These are phyloP conservation scores for Mycena indigotica DNA, from an alignment of 768 basidiomycete genomes.

Conservation along the genomic window DNA sequence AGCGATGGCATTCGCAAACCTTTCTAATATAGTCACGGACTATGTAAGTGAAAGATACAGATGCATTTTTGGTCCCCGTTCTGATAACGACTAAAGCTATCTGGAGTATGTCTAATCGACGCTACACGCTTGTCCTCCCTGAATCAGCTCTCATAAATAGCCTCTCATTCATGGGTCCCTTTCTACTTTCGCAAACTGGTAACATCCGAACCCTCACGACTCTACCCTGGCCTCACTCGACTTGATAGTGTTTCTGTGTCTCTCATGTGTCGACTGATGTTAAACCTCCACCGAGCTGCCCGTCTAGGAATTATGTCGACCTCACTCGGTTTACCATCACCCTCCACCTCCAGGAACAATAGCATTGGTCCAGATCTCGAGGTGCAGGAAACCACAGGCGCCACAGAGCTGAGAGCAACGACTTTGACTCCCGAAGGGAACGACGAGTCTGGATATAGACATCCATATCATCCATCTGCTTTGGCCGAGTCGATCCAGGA, in stretches of 20 bases:
- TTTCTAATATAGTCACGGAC: neutral
- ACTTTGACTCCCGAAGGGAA: no score
- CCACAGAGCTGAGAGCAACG: no score
- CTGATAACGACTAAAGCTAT: neutral
- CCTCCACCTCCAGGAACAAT: neutral
- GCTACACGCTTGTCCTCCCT: neutral
- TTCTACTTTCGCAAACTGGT: constrained; percentile 1
- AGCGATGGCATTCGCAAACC: neutral
- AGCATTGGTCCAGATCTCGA: neutral
- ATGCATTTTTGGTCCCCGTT: no score
- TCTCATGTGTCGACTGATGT: neutral
- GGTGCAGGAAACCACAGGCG: neutral
- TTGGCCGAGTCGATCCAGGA: no score
- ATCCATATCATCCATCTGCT: no score
- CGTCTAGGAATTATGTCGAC: neutral
- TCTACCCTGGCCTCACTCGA: no score
- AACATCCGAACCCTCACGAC: no score
- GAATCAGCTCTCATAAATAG: neutral
- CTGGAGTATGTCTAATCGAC: neutral
- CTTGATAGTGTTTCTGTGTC: neutral
- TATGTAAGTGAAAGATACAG: neutral
- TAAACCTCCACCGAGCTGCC: neutral
- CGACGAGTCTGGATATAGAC: no score
- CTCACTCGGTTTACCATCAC: neutral
- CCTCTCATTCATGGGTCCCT: neutral